Evolutionary conservation across 2,329 filamentous ascomycete genomes (phyloP).

Genomic region (Fusarium devonianum): DNA sequence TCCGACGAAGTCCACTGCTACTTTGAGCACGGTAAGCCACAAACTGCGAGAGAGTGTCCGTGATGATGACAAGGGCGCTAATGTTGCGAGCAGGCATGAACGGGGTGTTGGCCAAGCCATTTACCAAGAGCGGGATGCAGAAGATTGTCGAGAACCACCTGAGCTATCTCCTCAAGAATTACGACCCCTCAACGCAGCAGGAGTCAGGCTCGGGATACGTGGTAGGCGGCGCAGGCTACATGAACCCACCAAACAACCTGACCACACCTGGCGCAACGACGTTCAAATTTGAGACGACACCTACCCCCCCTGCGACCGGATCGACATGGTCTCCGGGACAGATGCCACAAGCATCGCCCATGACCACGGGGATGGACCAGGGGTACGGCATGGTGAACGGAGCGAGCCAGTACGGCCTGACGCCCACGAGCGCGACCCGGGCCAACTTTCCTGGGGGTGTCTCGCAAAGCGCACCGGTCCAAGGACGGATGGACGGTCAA

Average conservation of each 20-base stretch:
- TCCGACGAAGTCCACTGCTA: slow-evolving; percentile 97
- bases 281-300: slow-evolving; percentile 63
- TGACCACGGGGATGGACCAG: slow-evolving; percentile 51
- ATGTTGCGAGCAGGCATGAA: slow-evolving; percentile 79
- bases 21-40: slow-evolving; percentile 84
- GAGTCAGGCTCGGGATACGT: slow-evolving; percentile 47
- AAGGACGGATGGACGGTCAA: slow-evolving; percentile 49
- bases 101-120: slow-evolving; percentile 95
- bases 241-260: slow-evolving; percentile 45
- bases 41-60: neutral
- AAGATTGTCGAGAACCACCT: slow-evolving; percentile 90
- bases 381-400: slow-evolving; percentile 56
- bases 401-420: slow-evolving; percentile 49
- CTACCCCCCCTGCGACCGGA: slow-evolving; percentile 58
- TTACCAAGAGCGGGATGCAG: slow-evolving; percentile 86
- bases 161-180: slow-evolving; percentile 76
- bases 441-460: slow-evolving; percentile 38
- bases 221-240: slow-evolving; percentile 45
- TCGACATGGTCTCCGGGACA: slow-evolving; percentile 62
- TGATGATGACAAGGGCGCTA: slow-evolving; percentile 16
- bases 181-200: slow-evolving; percentile 56
- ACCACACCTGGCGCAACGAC: slow-evolving; percentile 34
- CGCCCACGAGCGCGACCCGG: slow-evolving; percentile 43
- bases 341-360: slow-evolving; percentile 58
- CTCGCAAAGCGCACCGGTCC: slow-evolving; percentile 30